phyloP scores from a whole-genome alignment of 805 yeast species.

The Starmerella riodocensis region DNA sequence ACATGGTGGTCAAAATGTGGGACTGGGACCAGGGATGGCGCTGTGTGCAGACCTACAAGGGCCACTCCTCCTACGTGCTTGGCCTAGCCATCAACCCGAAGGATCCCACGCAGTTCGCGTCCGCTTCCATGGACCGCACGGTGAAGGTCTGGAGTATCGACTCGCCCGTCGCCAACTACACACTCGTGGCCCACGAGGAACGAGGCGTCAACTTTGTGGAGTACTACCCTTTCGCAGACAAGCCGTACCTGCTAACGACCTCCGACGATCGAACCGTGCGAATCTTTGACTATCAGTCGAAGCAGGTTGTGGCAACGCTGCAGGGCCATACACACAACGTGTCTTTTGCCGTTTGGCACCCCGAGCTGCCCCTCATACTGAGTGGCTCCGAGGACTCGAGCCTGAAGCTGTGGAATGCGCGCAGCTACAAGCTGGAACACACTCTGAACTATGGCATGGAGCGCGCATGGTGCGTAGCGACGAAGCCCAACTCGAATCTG shows the following conservation, averaged over 20 bases:
- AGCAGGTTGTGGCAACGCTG: constrained; percentile 83
- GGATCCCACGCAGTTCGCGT: constrained; percentile 94
- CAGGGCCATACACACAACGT: constrained; percentile 92
- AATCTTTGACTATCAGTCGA: constrained; percentile 95
- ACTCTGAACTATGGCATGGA: constrained; percentile 83
- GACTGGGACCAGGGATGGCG: constrained; percentile 95
- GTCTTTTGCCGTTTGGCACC: constrained; percentile 94
- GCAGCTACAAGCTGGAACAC: constrained; percentile 86
- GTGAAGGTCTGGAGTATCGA: constrained; percentile 96
- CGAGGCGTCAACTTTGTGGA: constrained; percentile 94
- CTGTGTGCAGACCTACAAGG: constrained; percentile 79
- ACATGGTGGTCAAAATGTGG: constrained; percentile 84
- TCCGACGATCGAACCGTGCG: constrained; percentile 83
- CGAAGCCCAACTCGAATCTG: constrained; percentile 59
- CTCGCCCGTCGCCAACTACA: constrained; percentile 75
- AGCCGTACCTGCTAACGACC: constrained; percentile 85
- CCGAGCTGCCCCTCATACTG: constrained; percentile 85
- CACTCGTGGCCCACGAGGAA: constrained; percentile 77
- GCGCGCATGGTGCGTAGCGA: constrained; percentile 89
- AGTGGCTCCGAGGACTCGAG: constrained; percentile 97
- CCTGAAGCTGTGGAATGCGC: constrained; percentile 86
- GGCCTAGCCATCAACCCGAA: constrained; percentile 90
- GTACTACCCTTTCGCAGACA: constrained; percentile 93
- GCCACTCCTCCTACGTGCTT: constrained; percentile 94
- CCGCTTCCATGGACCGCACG: constrained; percentile 91